Percentiles rank a stretch among this genome's conserved stretches.
Evolutionary conservation across 345 rosid genomes (phyloP).

Genomic region (Salix exigua): DNA sequence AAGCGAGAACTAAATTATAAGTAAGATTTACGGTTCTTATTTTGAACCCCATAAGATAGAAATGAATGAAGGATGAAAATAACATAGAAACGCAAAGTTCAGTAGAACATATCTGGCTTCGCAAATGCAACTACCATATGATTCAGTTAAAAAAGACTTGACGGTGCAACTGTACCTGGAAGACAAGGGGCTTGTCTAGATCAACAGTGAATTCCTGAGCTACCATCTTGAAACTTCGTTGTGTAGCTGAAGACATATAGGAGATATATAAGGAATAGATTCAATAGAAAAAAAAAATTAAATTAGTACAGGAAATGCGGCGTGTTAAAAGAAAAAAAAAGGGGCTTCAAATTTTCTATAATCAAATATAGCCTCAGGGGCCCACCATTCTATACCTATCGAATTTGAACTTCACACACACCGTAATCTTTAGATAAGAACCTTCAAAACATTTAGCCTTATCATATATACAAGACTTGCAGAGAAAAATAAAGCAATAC

Average conservation of each 20-base stretch:
- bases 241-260: slow-evolving; percentile 13
- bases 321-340: not conserved
- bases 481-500: not conserved
- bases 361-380: not conserved
- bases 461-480: not conserved
- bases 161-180: slow-evolving; percentile 56
- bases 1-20: not conserved
- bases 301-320: not conserved
- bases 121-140: not conserved
- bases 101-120: not conserved
- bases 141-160: not conserved
- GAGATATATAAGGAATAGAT: not conserved
- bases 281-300: not conserved
- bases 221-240: slow-evolving; percentile 55
- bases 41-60: too few species aligned
- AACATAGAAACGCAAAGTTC: not conserved
- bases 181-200: slow-evolving; percentile 81
- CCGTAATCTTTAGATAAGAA: not conserved
- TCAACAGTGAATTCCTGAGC: slow-evolving; percentile 73
- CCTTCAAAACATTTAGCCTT: not conserved
- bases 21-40: too few species aligned
- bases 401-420: not conserved
- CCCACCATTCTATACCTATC: not conserved
- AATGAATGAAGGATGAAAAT: too few species aligned
- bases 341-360: not conserved